Conservation (phyloP, 1,139 yeast species). For the Yamadazyma atlantica region DNA sequence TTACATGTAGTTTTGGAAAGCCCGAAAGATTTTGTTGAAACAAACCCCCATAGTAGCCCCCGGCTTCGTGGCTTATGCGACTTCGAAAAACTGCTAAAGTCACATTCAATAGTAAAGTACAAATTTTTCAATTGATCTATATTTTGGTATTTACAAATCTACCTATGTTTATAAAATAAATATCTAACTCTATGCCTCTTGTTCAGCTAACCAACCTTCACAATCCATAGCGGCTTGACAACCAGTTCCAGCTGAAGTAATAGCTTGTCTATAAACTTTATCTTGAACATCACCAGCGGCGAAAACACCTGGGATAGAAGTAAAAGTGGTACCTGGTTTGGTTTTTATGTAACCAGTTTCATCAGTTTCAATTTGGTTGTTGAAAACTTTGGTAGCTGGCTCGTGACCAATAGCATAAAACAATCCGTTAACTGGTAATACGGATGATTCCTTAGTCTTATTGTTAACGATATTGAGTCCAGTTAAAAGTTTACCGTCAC, state of each 20-base stretch:
- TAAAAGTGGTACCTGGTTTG: slow-evolving; percentile 81
- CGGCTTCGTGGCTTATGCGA: neutral
- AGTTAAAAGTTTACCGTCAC: slow-evolving; percentile 79
- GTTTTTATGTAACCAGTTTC: slow-evolving; percentile 87
- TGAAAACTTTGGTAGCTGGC: slow-evolving; percentile 84
- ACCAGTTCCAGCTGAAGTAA: slow-evolving; percentile 98
- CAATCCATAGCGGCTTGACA: slow-evolving; percentile 99
- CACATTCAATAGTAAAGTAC: neutral
- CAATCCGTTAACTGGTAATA: slow-evolving; percentile 82
- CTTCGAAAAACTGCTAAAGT: neutral
- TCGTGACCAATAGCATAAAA: slow-evolving; percentile 98
- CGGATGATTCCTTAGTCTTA: slow-evolving; percentile 65
- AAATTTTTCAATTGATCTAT: neutral
- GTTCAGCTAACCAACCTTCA: slow-evolving; percentile 77
- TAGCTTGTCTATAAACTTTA: slow-evolving; percentile 95
- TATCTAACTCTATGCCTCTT: slow-evolving; percentile 33
- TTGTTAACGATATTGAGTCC: slow-evolving; percentile 65
- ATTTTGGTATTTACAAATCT: neutral
- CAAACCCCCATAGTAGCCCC: no score
- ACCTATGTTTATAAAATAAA: slow-evolving; percentile 1
- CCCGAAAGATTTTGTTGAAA: no score
- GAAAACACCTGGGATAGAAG: slow-evolving; percentile 88
- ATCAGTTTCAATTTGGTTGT: slow-evolving; percentile 78
- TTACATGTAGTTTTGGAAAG: no score
- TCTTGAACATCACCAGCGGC: slow-evolving; percentile 99